Conservation (phyloP, 2,329 filamentous ascomycete species). For the Cladophialophora carrionii region DNA sequence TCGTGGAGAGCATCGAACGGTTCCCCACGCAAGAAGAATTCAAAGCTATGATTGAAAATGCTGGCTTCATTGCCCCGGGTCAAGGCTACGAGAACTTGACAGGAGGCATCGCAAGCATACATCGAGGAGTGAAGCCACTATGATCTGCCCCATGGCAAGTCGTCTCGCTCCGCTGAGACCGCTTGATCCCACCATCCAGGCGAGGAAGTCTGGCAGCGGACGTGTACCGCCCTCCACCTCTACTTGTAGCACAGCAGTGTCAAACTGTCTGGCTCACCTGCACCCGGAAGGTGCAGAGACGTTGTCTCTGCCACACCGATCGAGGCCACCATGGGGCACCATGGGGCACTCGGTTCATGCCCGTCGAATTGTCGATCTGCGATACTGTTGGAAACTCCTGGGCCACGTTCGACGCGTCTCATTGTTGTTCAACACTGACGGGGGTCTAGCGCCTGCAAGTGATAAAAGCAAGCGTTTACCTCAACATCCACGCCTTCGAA, state of each 20-base stretch:
- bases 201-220: background rate
- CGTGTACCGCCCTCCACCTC: background rate
- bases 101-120: conserved; percentile 89
- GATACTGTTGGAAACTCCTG: background rate
- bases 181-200: background rate
- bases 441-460: background rate
- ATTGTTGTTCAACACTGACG: background rate
- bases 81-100: conserved; percentile 88
- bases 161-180: background rate
- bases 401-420: background rate
- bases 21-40: conserved; percentile 89
- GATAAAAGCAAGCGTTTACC: background rate
- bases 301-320: background rate
- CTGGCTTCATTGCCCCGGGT: conserved; percentile 74
- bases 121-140: conserved; percentile 86
- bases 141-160: background rate
- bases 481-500: background rate
- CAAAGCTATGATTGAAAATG: conserved; percentile 73
- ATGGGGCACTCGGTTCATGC: background rate
- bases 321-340: background rate
- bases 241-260: background rate
- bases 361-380: background rate
- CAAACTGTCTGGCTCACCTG: background rate
- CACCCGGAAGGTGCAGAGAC: background rate
- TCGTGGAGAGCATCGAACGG: conserved; percentile 94